Percentiles rank a stretch among this genome's conserved stretches.
Conservation (phyloP, 1,139 yeast species). For the Protomyces lactucae-debilis region DNA sequence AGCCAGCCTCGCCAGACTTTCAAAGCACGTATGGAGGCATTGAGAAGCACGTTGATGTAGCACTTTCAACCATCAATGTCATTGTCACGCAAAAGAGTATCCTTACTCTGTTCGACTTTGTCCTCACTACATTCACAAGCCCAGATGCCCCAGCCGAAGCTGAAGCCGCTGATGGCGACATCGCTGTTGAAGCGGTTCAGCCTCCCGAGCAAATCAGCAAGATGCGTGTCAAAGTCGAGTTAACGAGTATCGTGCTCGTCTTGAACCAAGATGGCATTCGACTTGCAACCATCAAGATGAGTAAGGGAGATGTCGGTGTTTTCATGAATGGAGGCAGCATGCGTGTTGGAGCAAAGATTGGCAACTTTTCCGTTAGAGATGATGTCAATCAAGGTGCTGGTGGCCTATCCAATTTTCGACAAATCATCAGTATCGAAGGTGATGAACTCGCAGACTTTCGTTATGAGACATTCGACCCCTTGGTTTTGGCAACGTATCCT, state of each 20-base stretch:
- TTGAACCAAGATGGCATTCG: constrained; percentile 80
- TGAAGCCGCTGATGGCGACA: constrained; percentile 5
- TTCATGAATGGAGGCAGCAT: constrained; percentile 69
- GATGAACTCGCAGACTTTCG: constrained; percentile 74
- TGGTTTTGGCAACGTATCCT: constrained; percentile 35
- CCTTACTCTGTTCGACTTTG: constrained; percentile 71
- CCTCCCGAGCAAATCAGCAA: constrained; percentile 37
- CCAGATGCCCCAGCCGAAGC: constrained; percentile 9
- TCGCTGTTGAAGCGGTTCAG: constrained; percentile 50
- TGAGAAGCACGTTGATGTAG: constrained; percentile 72
- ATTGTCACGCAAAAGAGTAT: constrained; percentile 73
- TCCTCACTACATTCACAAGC: constrained; percentile 77
- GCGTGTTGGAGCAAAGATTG: constrained; percentile 70
- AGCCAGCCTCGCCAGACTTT: constrained; percentile 58
- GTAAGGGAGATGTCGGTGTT: constrained; percentile 65
- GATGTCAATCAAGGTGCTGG: constrained; percentile 60
- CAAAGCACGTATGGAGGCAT: constrained; percentile 50
- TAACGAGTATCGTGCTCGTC: constrained; percentile 70
- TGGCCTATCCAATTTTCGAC: constrained; percentile 53
- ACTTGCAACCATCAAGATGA: constrained; percentile 70
- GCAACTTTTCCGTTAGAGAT: constrained; percentile 74
- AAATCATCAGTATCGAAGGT: constrained; percentile 74
- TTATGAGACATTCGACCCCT: constrained; percentile 69
- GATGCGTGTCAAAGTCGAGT: constrained; percentile 60
- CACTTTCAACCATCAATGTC: constrained; percentile 73